Evolutionary conservation across 1,284 basidiomycete species (phyloP), one percentile per base, ranked within the genome.

Genomic region (Anthracocystis panici-leucophaei): DNA sequence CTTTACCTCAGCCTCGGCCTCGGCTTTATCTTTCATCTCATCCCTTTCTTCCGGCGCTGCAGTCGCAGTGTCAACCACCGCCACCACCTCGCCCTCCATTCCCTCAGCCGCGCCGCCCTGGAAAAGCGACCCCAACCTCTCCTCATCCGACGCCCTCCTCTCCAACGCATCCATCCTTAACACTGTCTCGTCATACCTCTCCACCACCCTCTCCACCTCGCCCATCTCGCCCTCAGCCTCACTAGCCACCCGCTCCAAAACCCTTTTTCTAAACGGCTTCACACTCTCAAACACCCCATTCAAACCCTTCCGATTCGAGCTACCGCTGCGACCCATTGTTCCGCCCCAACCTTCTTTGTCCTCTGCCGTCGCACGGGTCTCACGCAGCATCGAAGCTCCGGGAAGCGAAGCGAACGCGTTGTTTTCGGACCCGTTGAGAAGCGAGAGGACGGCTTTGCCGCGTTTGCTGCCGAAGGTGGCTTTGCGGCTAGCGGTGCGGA

Each of bases 261-360:
- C 62, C 9, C 56, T 56, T 40, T 53, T 66, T 3, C 48, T 33
- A 16, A 66, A 59, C 25, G 42, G 49, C 35, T 11, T 5, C 12
- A 23, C 25, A 23, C 46, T 23, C 7, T 61, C 58, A 40, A 65
- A 70, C n/a, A 65, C 62, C 12, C 55, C 46, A 5, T 27, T 53
- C 14, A 71, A 41, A 25, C 67, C 52, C 50, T 65, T 66, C 11
- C 76, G 57, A 42, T 38, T 59, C 6, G 46, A 60, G 20, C 49
- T 57, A 2, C 48, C 57, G 23, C 49, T 66, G n/a, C 77, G 55
- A 18, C 69, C 62, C 0, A 79, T 45, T 4, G 75, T 77, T n/a
- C 70, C 69, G 27, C 74, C 75, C 77, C 74, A 79, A 3, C 70
- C 73, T 31, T 73, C 65, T 45, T 77, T 66, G 42, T 77, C 70